phyloP scores from a whole-genome alignment of 768 basidiomycete genomes.

The Tylopilus plumbeoviolaceoides region DNA sequence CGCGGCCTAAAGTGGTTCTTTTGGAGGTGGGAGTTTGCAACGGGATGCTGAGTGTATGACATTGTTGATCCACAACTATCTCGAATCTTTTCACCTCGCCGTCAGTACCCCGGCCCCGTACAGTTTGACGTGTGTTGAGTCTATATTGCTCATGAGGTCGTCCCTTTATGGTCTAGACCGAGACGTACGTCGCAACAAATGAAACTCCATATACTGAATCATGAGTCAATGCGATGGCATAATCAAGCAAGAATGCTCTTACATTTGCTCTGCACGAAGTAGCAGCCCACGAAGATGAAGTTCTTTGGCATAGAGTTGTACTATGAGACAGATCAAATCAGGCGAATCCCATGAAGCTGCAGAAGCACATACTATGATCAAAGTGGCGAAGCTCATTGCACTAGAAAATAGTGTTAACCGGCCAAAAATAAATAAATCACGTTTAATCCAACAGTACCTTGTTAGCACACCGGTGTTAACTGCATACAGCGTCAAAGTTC shows the following conservation, averaged over 20 bases:
- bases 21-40: background rate
- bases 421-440: background rate
- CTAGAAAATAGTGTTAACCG: slow-evolving; percentile 11
- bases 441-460: slow-evolving; percentile 35
- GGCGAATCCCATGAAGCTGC: background rate
- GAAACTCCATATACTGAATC: slow-evolving; percentile 57
- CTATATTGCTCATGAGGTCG: slow-evolving; percentile 30
- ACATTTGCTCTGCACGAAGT: slow-evolving; percentile 68
- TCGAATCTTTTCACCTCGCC: slow-evolving; percentile 29
- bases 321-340: slow-evolving; percentile 29
- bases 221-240: slow-evolving; percentile 1
- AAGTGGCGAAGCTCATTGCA: slow-evolving; percentile 39
- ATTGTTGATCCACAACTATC: slow-evolving; percentile 13
- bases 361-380: slow-evolving; percentile 47
- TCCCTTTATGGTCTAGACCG: background rate
- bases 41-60: background rate
- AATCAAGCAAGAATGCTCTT: slow-evolving; percentile 22
- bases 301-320: slow-evolving; percentile 53
- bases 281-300: slow-evolving; percentile 56
- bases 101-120: slow-evolving; percentile 56
- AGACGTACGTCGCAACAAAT: slow-evolving; percentile 58
- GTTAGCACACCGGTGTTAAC: slow-evolving; percentile 61
- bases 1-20: background rate
- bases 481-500: slow-evolving; percentile 53
- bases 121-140: slow-evolving; percentile 54